Conservation (phyloP, 1,284 basidiomycete species). For the Lignosus rhinocerotis region DNA sequence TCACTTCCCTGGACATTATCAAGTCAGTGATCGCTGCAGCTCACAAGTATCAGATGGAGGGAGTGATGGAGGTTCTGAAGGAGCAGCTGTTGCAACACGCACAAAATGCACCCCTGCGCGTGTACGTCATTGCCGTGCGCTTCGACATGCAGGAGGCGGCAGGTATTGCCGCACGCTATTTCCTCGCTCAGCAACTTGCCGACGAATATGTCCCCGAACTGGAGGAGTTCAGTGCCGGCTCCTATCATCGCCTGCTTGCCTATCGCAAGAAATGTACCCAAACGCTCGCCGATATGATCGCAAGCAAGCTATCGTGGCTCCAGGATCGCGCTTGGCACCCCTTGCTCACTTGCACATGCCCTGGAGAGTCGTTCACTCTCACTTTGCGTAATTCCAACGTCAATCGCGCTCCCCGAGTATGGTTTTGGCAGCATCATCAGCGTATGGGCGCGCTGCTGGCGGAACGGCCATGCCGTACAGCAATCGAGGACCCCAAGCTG, state of each 20-base stretch:
- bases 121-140: slow-evolving; percentile 2
- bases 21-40: slow-evolving; percentile 15
- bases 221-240: neutral
- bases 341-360: neutral
- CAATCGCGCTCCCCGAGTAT: neutral
- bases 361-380: neutral
- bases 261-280: neutral
- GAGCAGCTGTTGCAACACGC: neutral
- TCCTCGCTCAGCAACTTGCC: neutral
- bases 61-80: neutral
- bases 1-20: slow-evolving; percentile 11
- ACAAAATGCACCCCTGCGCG: slow-evolving; percentile 1
- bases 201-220: slow-evolving; percentile 1
- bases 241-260: neutral
- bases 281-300: slow-evolving; percentile 4
- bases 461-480: neutral
- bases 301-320: slow-evolving; percentile 1
- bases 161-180: slow-evolving; percentile 1
- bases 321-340: neutral
- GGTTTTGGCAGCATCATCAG: slow-evolving; percentile 7
- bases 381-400: neutral
- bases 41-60: slow-evolving; percentile 25
- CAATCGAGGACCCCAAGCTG: slow-evolving; percentile 1
- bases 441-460: neutral
- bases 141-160: neutral